Percentiles rank a stretch among this genome's conserved stretches.
phyloP scores from a whole-genome alignment of 805 yeast genomes.

The Metschnikowia sp. region DNA sequence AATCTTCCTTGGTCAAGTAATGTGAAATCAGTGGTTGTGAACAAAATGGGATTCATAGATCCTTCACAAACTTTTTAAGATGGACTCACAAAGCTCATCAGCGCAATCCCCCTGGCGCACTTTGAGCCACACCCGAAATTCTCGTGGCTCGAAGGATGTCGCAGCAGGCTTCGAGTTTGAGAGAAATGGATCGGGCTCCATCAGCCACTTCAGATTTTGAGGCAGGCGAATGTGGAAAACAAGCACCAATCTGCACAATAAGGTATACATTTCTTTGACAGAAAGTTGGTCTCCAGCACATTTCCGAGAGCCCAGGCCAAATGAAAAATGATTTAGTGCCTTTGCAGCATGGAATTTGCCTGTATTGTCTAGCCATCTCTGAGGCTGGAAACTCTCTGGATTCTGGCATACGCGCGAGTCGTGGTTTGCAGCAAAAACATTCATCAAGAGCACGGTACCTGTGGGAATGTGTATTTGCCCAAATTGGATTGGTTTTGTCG shows the following conservation, averaged over 20 bases:
- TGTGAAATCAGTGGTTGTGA: constrained; percentile 57
- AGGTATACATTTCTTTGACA: constrained; percentile 57
- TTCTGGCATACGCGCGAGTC: constrained; percentile 42
- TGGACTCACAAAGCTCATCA: background rate
- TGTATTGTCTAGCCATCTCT: constrained; percentile 43
- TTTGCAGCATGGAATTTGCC: constrained; percentile 14
- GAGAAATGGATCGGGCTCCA: constrained; percentile 51
- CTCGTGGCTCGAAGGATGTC: constrained; percentile 60
- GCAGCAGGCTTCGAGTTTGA: constrained; percentile 53
- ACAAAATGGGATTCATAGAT: constrained; percentile 54
- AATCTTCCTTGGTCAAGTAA: constrained; percentile 58
- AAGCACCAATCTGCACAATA: constrained; percentile 51
- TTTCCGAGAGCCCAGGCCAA: constrained; percentile 71
- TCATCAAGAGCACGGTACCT: constrained; percentile 59
- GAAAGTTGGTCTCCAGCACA: constrained; percentile 71
- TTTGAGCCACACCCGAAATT: constrained; percentile 26
- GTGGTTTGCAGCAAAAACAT: constrained; percentile 69
- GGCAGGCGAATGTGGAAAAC: constrained; percentile 50
- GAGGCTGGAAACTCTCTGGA: constrained; percentile 51
- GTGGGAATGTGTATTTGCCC: constrained; percentile 46
- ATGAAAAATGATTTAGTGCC: constrained; percentile 44
- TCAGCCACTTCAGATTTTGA: constrained; percentile 20
- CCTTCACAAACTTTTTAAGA: constrained; percentile 30
- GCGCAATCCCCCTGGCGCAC: constrained; percentile 7
- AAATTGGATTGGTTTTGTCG: constrained; percentile 49